A percentile compares a stretch with the other conserved stretches of the same genome.
phyloP scores from a whole-genome alignment of 768 basidiomycete genomes.

The Melanogaster broomeanus region DNA sequence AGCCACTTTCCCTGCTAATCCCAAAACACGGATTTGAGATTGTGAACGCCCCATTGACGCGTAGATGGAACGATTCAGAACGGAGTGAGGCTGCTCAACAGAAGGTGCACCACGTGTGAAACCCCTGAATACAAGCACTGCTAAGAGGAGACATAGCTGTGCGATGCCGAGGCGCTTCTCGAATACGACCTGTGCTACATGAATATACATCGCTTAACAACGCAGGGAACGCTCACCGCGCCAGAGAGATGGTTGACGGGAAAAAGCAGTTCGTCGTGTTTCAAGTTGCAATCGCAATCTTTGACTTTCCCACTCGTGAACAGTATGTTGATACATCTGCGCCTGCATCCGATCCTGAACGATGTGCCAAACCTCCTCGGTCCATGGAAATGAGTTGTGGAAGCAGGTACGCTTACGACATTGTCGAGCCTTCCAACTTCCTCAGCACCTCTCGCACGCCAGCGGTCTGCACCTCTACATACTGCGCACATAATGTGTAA shows the following conservation, averaged over 20 bases:
- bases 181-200: conserved; percentile 60
- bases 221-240: conserved; percentile 54
- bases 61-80: conserved; percentile 30
- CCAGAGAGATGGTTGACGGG: conserved; percentile 75
- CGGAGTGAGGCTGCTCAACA: conserved; percentile 33
- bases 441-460: conserved; percentile 73
- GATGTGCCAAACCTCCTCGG: neutral
- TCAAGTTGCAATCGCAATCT: conserved; percentile 68
- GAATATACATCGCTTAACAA: neutral
- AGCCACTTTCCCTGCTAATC: conserved; percentile 45
- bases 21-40: conserved; percentile 60
- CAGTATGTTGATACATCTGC: conserved; percentile 60
- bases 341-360: conserved; percentile 69
- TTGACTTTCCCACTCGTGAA: conserved; percentile 71
- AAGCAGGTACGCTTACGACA: conserved; percentile 50
- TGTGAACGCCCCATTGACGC: conserved; percentile 57
- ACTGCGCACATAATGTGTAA: conserved; percentile 79
- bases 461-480: conserved; percentile 87
- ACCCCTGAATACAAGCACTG: conserved; percentile 83
- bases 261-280: conserved; percentile 62
- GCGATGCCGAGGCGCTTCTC: conserved; percentile 91
- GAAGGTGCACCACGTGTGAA: conserved; percentile 66
- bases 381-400: too few relatives aligned
- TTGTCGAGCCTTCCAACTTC: conserved; percentile 79
- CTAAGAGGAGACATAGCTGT: conserved; percentile 81